Percentiles rank a stretch among this genome's conserved stretches.
phyloP scores from a whole-genome alignment of 1,284 basidiomycete species.

The Meripilus lineatus region DNA sequence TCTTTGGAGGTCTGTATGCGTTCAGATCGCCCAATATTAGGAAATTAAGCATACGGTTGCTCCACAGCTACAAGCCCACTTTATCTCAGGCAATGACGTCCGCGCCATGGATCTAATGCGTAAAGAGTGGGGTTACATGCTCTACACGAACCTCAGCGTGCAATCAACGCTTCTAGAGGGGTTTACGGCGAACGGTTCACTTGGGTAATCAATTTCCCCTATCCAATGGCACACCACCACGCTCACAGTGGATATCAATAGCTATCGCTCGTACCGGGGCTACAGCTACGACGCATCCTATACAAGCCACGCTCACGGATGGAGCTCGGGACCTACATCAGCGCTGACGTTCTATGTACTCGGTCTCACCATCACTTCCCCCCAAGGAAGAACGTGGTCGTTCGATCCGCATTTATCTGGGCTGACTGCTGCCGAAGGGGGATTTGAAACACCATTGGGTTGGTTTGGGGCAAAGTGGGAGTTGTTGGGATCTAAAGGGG shows the following conservation, averaged over 20 bases:
- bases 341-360: conserved; percentile 40
- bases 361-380: conserved; percentile 35
- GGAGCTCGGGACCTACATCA: conserved; percentile 31
- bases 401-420: conserved; percentile 38
- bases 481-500: conserved; percentile 7
- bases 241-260: conserved; percentile 11
- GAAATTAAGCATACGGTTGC: neutral
- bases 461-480: conserved; percentile 37
- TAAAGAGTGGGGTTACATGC: conserved; percentile 50
- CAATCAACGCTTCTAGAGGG: conserved; percentile 49
- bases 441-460: conserved; percentile 38
- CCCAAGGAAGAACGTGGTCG: conserved; percentile 36
- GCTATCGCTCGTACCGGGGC: conserved; percentile 41
- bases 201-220: no score
- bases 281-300: conserved; percentile 46
- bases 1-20: conserved; percentile 39
- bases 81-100: conserved; percentile 40
- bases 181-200: conserved; percentile 45
- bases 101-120: conserved; percentile 44
- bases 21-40: neutral
- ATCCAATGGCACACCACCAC: neutral
- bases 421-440: conserved; percentile 34
- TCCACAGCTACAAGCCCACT: conserved; percentile 44
- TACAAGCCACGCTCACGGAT: conserved; percentile 39
- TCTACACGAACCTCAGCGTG: conserved; percentile 45